Base-by-base conservation (phyloP, 441 rosid genomes). In the Populus hybrid region DNA sequence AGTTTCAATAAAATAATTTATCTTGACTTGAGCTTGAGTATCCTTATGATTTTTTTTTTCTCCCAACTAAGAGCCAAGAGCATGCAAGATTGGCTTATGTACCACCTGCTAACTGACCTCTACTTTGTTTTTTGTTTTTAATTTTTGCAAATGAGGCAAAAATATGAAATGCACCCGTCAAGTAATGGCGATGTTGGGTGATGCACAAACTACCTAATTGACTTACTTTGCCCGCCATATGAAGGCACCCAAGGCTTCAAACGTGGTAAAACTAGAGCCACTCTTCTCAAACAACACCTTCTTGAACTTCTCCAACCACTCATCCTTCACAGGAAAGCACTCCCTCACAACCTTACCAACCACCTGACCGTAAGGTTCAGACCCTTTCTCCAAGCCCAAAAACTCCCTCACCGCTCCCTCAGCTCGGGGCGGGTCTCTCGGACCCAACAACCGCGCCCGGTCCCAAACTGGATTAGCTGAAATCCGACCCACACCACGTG, bases 201-300 rank as follows among this genome's bases (percentile, higher is more conserved):
- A 18, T 35, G 16, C 20, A 59, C 7, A 18, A 10, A 30, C 18
- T 40, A 9, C 5, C 57, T 46, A 77, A 69, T 65, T 46, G 72
- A 81, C 94, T 89, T 88, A 93, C 97, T 95, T 95, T 67, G 93
- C 93, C 54, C 97, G 90, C 98, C 98, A 95, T 42, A 95, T 81
- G 73, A 89, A 91, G 65, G 97, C 97, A 46, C 98, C 97, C 67
- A 95, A 84, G 75, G 91, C 96, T 77, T 95, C 98, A 74, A 95
- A 95, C 40, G 97, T 90, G 78, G 98, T 93, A 77, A 91, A 95
- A 73, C 73, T 84, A 65, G 77, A 35, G 63, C 97, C 97, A 50
- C 86, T 84, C 75, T 83, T 86, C 40, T 87, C 90, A 36, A 87
- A 57, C 83, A 93, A 65, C 68, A 61, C 71, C 0, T 81, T 81